These are phyloP conservation scores for Nakazawaea ambrosiae DNA, from an alignment of 805 yeast genomes.

Conservation along the genomic window DNA sequence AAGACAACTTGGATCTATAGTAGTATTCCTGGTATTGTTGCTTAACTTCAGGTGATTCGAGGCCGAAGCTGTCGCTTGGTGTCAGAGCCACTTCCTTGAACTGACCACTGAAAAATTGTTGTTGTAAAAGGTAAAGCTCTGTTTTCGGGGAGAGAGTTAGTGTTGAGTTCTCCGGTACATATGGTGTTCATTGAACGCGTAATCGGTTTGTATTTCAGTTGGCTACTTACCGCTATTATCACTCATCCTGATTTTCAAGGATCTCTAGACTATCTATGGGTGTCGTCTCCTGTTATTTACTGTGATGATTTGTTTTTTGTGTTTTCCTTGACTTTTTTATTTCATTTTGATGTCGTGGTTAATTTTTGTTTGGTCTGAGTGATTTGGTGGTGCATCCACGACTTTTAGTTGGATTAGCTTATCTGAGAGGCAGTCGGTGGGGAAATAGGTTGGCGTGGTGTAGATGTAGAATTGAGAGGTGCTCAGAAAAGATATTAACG, in stretches of 20 bases:
- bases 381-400: no score
- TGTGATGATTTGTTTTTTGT: not conserved
- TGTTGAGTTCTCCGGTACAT: no score
- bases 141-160: constrained; percentile 5
- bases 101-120: constrained; percentile 57
- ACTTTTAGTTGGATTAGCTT: no score
- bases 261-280: not conserved
- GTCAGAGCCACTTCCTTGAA: constrained; percentile 36
- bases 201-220: no score
- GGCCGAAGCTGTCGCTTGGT: constrained; percentile 25
- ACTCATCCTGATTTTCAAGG: constrained; percentile 2
- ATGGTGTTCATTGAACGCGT: no score
- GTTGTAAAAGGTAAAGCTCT: constrained; percentile 49
- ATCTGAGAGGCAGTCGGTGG: no score
- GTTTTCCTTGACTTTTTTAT: no score
- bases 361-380: no score
- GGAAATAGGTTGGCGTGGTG: no score
- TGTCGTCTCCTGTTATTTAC: not conserved
- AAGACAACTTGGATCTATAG: constrained; percentile 15
- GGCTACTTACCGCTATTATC: constrained; percentile 19
- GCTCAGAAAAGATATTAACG: no score
- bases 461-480: no score
- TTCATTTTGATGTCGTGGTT: no score
- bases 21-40: constrained; percentile 14
- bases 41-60: constrained; percentile 25